Conservation (phyloP, 108 stramenopile species). For the Nitzschia putrida region DNA sequence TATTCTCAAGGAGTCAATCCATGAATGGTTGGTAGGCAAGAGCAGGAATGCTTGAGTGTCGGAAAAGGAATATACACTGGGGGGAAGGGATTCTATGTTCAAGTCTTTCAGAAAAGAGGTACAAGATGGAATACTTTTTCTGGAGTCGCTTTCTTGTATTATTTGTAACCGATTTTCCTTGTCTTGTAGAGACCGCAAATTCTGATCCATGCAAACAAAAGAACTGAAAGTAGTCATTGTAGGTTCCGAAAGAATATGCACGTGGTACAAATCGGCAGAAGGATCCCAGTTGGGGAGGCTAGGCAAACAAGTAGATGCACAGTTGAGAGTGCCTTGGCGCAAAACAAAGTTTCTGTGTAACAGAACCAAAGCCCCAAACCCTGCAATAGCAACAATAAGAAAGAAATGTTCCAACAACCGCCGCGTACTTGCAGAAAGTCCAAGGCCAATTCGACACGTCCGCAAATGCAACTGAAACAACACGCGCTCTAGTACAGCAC, state of each 20-base stretch:
- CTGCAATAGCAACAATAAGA: slow-evolving; percentile 56
- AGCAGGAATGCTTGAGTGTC: slow-evolving; percentile 58
- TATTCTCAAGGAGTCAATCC: slow-evolving; percentile 23
- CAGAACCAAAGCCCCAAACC: slow-evolving; percentile 56
- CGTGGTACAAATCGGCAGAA: slow-evolving; percentile 2
- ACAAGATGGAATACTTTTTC: too few relatives aligned
- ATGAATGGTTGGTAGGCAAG: slow-evolving; percentile 45
- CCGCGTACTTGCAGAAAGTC: slow-evolving; percentile 49
- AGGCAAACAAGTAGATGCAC: slow-evolving; percentile 41
- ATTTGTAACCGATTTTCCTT: too few relatives aligned
- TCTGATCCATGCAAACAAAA: too few relatives aligned
- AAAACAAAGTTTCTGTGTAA: slow-evolving; percentile 71
- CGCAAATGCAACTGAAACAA: slow-evolving; percentile 68
- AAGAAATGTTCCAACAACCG: slow-evolving; percentile 55
- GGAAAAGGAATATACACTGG: slow-evolving; percentile 57
- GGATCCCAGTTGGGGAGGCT: slow-evolving; percentile 45
- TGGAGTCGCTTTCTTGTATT: too few relatives aligned
- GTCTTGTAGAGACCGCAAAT: too few relatives aligned
- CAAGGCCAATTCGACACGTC: slow-evolving; percentile 53
- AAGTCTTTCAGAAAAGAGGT: too few relatives aligned
- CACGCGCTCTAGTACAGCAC: slow-evolving; percentile 64
- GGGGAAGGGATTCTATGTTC: background rate
- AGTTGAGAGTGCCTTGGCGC: slow-evolving; percentile 19
- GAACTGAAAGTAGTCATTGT: too few relatives aligned
- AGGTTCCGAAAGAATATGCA: background rate